These are phyloP conservation scores for Vigna nakashimae DNA, from an alignment of 306 rosid genomes.

Conservation along the genomic window DNA sequence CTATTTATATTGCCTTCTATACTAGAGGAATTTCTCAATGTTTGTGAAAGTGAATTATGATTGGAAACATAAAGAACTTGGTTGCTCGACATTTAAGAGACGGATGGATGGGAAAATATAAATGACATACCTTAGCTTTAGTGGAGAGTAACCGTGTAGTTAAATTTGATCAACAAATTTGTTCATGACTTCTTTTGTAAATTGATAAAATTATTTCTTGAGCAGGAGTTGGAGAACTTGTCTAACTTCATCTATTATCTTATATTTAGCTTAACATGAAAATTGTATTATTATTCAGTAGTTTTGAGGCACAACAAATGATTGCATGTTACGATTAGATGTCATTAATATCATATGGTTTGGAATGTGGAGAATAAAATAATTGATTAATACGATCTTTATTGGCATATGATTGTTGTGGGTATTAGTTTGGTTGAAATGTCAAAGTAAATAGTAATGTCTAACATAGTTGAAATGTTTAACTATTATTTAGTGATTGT, in stretches of 20 bases:
- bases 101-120: conserved; percentile 24
- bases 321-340: background rate
- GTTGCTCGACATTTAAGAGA: conserved; percentile 42
- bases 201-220: too few species aligned
- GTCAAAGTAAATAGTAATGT: too few species aligned
- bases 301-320: background rate
- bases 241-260: too few species aligned
- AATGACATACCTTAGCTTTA: conserved; percentile 10
- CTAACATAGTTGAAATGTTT: too few species aligned
- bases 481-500: too few species aligned
- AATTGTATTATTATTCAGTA: too few species aligned
- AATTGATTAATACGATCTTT: too few species aligned
- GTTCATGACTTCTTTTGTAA: conserved; percentile 9
- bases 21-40: conserved; percentile 8
- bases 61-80: conserved; percentile 25
- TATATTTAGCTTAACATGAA: too few species aligned
- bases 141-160: conserved; percentile 3
- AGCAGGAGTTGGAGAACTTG: too few species aligned
- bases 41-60: conserved; percentile 34
- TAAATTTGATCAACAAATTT: conserved; percentile 5
- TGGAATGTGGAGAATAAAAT: conserved; percentile 4
- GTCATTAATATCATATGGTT: conserved; percentile 7
- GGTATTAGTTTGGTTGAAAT: too few species aligned
- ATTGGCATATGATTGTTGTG: too few species aligned
- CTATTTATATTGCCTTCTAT: conserved; percentile 34